Evolutionary conservation across 768 basidiomycete species (phyloP), one percentile per base, ranked within the genome.

Genomic region (Trametes cubensis): DNA sequence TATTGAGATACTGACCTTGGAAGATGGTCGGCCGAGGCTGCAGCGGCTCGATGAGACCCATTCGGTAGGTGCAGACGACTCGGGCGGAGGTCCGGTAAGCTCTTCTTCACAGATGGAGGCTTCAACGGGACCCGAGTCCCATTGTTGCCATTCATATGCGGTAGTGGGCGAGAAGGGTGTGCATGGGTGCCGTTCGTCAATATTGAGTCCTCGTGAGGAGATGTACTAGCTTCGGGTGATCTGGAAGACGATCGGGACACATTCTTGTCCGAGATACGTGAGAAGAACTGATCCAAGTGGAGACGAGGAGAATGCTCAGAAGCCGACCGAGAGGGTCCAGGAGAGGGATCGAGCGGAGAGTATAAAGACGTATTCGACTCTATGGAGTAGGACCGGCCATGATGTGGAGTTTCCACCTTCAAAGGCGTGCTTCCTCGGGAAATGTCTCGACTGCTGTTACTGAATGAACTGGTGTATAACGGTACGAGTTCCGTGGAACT

Each of bases 21-120:
- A 77, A 77, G 54, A 74, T 77, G 44, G 77, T 65, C 28, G 76
- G 77, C 1, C 76, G 67, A 45, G 48, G 79, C 34, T 76, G 78
- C 63, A 76, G 60, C 56, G 0, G 57, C 46, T 20, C 58, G 58
- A 21, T 60, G 64, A n/a, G 58, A 48, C 26, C 54, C 65, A 68
- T 59, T 66, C 2, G 60, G 50, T 62, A 77, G 74, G 55, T 76
- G 77, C 41, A 81, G 69, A 48, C 79, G 82, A 30, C 80, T 76
- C 17, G 76, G 83, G 26, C 90, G 83, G 49, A 96, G 77, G 70
- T 97, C 94, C 7, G 95, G 94, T 59, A 96, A 79, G 60, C 92
- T 94, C 75, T 95, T 92, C 79, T 93, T 95, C n/a, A 62, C 56
- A 3, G 62, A 40, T 10, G 62, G 57, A 5, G 53, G 23, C 18